Evolutionary conservation across 176 grass and related monocot species (phyloP), one percentile per base, ranked within the genome.

Genomic region (Tillandsia leiboldiana): DNA sequence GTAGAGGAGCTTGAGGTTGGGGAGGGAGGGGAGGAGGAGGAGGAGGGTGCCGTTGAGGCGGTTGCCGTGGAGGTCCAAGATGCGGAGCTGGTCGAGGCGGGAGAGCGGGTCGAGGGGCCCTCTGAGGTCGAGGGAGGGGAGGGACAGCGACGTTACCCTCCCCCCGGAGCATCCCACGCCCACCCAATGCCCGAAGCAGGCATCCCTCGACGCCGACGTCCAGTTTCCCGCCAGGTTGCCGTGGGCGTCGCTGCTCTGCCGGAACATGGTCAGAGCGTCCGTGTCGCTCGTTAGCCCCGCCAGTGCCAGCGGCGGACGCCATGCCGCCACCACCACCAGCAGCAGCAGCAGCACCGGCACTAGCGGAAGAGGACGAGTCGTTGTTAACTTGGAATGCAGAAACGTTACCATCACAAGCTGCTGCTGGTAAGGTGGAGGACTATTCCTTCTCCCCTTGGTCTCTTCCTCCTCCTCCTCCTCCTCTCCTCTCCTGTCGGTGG

Each of bases 11-110:
- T 66, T 86, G 68, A 94, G 86, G 68, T 84, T 86, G 12, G 78
- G 80, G 47, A 71, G 79, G 68, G 77, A 76, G 75, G 51, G 70
- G 75, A 94, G 77, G 50, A 89, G 72, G 20, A 69, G 47, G 81
- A 77, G 77, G 52, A 94, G 86, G 11, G 86, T 82, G 65, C 90
- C 83, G 51, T 94, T 94, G 72, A 94, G 86, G 47, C 86, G 86
- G 83, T 89, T 94, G 48, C 83, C 81, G 63, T 79, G 86, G 75
- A 94, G 78, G 78, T 89, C 86, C 51, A 94, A 86, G 51, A 65
- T 13, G 24, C 86, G 90, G 61, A 94, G 86, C 78, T 89, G 86
- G 49, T 59, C 15, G 12, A 89, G 90, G 75, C 77, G 80, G 53
- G 81, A 81, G 7, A 94, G 83, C 65, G 86, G 75, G 69, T 84